These are phyloP conservation scores for Bryoglossum gracile DNA, from an alignment of 495 filamentous ascomycete genomes.

Conservation along the genomic window DNA sequence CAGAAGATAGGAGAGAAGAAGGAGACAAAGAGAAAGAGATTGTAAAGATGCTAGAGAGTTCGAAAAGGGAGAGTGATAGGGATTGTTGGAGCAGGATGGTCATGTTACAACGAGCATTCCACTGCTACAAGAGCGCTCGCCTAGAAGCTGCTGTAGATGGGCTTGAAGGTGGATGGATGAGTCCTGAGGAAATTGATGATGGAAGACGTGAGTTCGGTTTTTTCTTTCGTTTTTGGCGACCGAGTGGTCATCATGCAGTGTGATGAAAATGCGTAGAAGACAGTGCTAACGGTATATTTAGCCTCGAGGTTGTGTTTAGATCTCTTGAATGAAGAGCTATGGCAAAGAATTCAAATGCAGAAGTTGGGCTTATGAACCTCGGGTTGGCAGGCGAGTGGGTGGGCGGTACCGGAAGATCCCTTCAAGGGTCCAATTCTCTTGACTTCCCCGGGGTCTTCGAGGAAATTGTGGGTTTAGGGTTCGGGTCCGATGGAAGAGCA, in stretches of 20 bases:
- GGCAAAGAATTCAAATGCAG: constrained; percentile 6
- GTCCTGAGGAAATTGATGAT: constrained; percentile 14
- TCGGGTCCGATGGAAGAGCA: too few species aligned
- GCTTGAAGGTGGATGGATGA: constrained; percentile 11
- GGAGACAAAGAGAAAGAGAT: background rate
- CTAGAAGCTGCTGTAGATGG: constrained; percentile 25
- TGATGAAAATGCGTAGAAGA: background rate
- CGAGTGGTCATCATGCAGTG: background rate
- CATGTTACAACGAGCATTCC: constrained; percentile 17
- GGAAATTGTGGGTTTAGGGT: too few species aligned
- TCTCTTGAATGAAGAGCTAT: constrained; percentile 23
- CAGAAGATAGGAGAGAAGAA: background rate
- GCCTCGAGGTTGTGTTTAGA: constrained; percentile 22
- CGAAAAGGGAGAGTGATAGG: constrained; percentile 5
- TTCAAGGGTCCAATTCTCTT: too few species aligned
- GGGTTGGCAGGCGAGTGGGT: too few species aligned
- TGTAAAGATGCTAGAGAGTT: background rate
- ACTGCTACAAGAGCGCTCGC: constrained; percentile 23
- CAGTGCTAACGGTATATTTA: constrained; percentile 4
- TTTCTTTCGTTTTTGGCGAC: background rate
- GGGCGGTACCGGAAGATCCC: too few species aligned
- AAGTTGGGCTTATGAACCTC: too few species aligned
- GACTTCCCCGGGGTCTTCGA: too few species aligned
- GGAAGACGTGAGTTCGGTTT: constrained; percentile 17
- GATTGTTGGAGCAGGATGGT: constrained; percentile 23